Evolutionary conservation across 2,329 filamentous ascomycete genomes (phyloP).

Genomic region (Calonectria hawksworthii): DNA sequence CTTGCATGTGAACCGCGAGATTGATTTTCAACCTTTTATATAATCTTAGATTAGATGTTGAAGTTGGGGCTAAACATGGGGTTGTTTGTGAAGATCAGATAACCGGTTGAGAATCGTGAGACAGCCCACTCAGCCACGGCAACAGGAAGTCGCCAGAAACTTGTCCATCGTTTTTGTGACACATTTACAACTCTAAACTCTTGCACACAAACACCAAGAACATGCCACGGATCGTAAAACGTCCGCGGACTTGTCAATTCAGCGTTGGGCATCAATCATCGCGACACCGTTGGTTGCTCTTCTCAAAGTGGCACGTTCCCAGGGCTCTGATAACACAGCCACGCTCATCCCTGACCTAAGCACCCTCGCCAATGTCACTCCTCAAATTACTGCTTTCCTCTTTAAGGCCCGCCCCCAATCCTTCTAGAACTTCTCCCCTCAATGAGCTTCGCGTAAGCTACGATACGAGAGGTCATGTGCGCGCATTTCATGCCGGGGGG

Average conservation of each 20-base stretch:
- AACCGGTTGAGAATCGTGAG: not conserved
- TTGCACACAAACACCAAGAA: not conserved
- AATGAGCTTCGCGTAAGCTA: not conserved
- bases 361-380: not conserved
- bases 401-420: conserved; percentile 1
- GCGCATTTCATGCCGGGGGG: not conserved
- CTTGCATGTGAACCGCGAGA: not conserved
- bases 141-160: not conserved
- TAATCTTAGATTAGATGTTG: not conserved
- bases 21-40: not conserved
- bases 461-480: conserved; percentile 4
- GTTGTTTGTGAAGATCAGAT: not conserved
- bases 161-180: not conserved
- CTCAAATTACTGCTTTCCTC: not conserved
- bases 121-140: too few species aligned
- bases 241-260: not conserved
- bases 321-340: conserved; percentile 1
- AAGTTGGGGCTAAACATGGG: not conserved
- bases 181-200: not conserved
- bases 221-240: not conserved
- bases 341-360: not conserved
- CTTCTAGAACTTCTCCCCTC: not conserved
- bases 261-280: not conserved
- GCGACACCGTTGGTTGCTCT: not conserved
- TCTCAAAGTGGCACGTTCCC: not conserved